A percentile compares a stretch with the other conserved stretches of the same genome.
Evolutionary conservation across 2,329 filamentous ascomycete species (phyloP).

Genomic region (Alternaria brassicicola): DNA sequence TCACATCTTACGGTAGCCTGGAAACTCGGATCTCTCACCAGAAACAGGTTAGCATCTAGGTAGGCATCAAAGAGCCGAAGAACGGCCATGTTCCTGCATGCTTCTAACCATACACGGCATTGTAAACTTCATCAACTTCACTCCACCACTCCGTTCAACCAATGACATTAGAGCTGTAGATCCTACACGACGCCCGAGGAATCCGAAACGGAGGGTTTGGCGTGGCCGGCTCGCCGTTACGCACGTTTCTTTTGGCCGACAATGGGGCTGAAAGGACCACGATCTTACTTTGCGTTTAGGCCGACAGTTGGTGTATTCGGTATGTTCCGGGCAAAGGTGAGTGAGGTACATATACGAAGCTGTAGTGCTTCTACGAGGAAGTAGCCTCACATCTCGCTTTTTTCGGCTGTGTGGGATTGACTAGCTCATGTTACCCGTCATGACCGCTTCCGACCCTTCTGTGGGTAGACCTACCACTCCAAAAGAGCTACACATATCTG

Average conservation of each 20-base stretch:
- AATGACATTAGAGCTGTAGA: neutral
- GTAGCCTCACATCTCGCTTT: neutral
- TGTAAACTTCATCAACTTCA: constrained; percentile 20
- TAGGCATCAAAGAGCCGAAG: constrained; percentile 3
- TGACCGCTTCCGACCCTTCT: constrained; percentile 6
- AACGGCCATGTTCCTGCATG: constrained; percentile 14
- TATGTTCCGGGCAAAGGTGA: neutral
- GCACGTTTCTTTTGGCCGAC: constrained; percentile 3
- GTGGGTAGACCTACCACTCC: neutral
- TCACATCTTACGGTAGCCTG: neutral
- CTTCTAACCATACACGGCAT: constrained; percentile 15
- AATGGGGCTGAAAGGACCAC: constrained; percentile 6
- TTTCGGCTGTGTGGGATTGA: neutral
- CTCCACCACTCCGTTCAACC: constrained; percentile 1
- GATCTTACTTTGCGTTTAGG: constrained; percentile 4
- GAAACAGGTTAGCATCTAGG: neutral
- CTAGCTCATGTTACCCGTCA: neutral
- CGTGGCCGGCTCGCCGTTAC: constrained; percentile 2
- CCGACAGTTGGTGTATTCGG: constrained; percentile 10
- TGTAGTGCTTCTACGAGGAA: neutral
- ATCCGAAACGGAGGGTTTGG: constrained; percentile 4
- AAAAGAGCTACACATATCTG: constrained; percentile 25
- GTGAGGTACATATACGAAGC: constrained; percentile 11
- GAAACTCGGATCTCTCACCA: neutral
- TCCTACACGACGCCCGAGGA: neutral